Conservation (phyloP, 2,329 filamentous ascomycete genomes). For the Fusarium praegraminearum region DNA sequence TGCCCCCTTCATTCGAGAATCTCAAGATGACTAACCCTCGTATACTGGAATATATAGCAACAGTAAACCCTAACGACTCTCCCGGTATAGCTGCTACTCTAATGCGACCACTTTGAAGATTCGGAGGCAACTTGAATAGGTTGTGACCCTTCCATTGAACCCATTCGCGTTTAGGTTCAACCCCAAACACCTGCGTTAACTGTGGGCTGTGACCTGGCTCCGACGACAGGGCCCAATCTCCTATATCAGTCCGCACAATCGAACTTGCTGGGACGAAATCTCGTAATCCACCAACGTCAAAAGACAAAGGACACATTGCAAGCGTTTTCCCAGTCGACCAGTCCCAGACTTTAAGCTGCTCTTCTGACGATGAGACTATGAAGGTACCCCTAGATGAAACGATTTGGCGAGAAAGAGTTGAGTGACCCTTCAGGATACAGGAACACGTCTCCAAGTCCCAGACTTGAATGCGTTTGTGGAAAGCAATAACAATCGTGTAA, state of each 20-base stretch:
- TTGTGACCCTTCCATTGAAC: neutral
- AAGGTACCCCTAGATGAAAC: neutral
- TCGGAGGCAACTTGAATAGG: neutral
- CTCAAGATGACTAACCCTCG: neutral
- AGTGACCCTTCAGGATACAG: accelerated
- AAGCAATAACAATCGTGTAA: neutral
- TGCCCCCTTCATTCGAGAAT: neutral
- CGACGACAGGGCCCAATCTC: neutral
- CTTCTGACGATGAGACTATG: accelerated
- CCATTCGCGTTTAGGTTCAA: accelerated
- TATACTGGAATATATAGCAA: neutral
- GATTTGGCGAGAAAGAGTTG: accelerated
- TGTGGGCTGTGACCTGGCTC: accelerated
- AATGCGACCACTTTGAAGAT: accelerated
- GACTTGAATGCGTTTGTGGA: accelerated
- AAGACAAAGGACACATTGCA: accelerated
- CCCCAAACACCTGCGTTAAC: neutral
- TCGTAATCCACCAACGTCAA: accelerated
- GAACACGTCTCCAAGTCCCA: neutral
- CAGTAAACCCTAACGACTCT: neutral
- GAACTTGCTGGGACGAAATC: neutral
- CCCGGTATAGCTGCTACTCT: accelerated
- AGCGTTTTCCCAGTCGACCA: neutral
- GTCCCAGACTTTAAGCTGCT: accelerated
- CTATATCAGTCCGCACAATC: neutral